Base-by-base conservation (phyloP, 306 rosid species). In the Sechiopsis laciniata region DNA sequence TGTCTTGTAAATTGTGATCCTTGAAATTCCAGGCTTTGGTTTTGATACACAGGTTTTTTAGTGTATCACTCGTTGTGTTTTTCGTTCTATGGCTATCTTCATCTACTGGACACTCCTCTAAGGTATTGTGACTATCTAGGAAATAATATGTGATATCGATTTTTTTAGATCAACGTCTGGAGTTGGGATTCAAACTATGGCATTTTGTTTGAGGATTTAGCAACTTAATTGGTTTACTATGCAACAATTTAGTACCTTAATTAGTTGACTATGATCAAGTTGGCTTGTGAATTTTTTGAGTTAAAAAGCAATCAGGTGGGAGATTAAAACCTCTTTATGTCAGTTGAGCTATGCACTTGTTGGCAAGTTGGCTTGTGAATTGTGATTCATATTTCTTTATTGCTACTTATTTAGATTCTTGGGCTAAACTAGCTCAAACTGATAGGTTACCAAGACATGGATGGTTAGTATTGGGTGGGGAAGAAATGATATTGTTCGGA, bases 21-120 rank as follows among this genome's bases (percentile, higher is more conserved):
- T 85, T 85, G 87, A 87, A 86, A 87, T 94, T 85, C 75, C 97
- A 94, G 97, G 99, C 99, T 77, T 89, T 91, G 91, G 85, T 88
- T 88, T 85, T 88, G 79, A 94, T 94, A 88, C 99, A 87, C 97
- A 94, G 99, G 92, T 94, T 94, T 86, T 89, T 94, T 82, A 80
- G 99, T 82, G 83, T 85, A 83, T 90, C 99, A 59, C 99, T 94
- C 73, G 52, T 91, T 67, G 70, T 83, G 55, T 91, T 89, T 83
- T 94, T 87, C 83, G 51, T 87, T 82, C 82, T 94, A 55, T 94
- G 97, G 96, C 79, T 77, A 75, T 80, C 78, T 70, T 91, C 99
- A 3, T 87, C 97, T 0, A 60, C 84, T 63, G 93, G 84, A 75
- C 66, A 60, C 66, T 75, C 69, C 76, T 76, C 85, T 12, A 85